Conservation (phyloP, 2,329 filamentous ascomycete species). For the Ceratocystis lukuohia region DNA sequence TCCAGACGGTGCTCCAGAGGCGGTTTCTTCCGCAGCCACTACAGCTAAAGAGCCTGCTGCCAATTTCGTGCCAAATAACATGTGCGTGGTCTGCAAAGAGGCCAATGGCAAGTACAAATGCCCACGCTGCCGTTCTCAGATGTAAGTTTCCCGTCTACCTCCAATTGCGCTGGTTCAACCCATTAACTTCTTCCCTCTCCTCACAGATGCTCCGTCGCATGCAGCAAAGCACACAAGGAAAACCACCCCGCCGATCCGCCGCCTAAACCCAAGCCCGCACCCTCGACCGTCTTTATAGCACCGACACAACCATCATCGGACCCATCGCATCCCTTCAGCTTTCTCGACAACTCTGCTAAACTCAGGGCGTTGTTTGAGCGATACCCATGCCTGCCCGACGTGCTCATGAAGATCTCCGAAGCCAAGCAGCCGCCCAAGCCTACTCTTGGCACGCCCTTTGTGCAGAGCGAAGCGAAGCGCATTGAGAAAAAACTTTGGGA, state of each 20-base stretch:
- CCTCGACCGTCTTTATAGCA: constrained; percentile 17
- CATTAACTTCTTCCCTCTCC: constrained; percentile 16
- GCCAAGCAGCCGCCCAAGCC: constrained; percentile 36
- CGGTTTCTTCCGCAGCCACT: neutral
- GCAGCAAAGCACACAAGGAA: constrained; percentile 40
- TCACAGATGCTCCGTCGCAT: constrained; percentile 44
- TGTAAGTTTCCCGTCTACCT: constrained; percentile 33
- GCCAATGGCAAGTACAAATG: constrained; percentile 49
- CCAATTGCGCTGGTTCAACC: constrained; percentile 9
- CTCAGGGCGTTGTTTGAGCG: constrained; percentile 38
- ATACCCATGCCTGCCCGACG: constrained; percentile 37
- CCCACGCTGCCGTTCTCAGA: constrained; percentile 42
- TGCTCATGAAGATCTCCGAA: constrained; percentile 37
- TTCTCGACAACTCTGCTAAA: constrained; percentile 38
- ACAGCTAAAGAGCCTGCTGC: neutral
- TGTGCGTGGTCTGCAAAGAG: constrained; percentile 41
- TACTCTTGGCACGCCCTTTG: constrained; percentile 15
- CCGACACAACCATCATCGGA: constrained; percentile 14
- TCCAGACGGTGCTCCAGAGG: neutral
- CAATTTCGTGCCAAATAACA: neutral
- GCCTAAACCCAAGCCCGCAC: constrained; percentile 23
- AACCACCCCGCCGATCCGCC: constrained; percentile 34
- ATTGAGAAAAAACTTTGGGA: constrained; percentile 38
- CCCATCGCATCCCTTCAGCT: constrained; percentile 35
- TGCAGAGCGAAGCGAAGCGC: constrained; percentile 17